Evolutionary conservation across 164 flowering plant genomes (phyloP).

Genomic region (Hamamelis virginiana): DNA sequence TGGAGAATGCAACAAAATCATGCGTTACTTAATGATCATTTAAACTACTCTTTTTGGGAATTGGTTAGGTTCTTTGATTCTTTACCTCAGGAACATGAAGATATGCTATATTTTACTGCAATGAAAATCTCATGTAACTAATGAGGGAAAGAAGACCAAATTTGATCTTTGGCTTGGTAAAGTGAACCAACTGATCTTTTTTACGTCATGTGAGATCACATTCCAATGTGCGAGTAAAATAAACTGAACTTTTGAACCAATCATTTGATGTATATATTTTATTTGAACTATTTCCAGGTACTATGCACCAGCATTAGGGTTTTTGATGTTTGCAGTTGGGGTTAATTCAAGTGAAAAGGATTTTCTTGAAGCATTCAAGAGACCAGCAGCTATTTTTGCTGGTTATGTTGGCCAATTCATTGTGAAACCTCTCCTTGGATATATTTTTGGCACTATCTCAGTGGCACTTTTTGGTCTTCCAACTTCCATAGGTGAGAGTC

Average conservation of each 20-base stretch:
- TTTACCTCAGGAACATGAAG: background rate
- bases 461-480: constrained; percentile 71
- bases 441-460: constrained; percentile 64
- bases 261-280: background rate
- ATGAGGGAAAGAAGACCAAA: too few species aligned
- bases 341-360: constrained; percentile 89
- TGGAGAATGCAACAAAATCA: too few species aligned
- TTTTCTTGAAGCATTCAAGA: constrained; percentile 79
- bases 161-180: too few species aligned
- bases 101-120: background rate
- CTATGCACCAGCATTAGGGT: constrained; percentile 95
- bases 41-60: background rate
- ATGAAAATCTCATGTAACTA: background rate
- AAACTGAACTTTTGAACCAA: background rate
- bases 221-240: background rate
- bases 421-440: constrained; percentile 83
- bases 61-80: background rate
- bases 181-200: background rate
- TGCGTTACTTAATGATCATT: background rate
- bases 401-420: constrained; percentile 86
- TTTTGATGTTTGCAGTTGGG: constrained; percentile 98
- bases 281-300: constrained; percentile 50
- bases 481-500: constrained; percentile 61
- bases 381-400: constrained; percentile 70
- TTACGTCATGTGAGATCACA: background rate